Evolutionary conservation across 192 early-diverging fungal species (phyloP).

Genomic region (Globomyces pollinis-pini): DNA sequence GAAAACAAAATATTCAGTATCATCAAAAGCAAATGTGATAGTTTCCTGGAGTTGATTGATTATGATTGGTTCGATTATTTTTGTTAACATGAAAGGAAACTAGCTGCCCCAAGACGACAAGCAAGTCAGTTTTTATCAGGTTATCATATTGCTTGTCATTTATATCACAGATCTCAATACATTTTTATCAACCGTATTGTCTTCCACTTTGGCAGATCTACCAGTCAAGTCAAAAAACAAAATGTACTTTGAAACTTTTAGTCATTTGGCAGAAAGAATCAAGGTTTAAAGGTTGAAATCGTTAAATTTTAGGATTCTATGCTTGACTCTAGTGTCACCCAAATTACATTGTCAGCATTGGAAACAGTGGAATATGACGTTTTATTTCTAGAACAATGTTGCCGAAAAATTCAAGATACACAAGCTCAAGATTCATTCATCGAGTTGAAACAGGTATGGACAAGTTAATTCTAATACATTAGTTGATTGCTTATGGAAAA

Average conservation of each 20-base stretch:
- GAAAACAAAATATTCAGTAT: conserved; percentile 77
- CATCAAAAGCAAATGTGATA: conserved; percentile 73
- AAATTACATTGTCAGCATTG: conserved; percentile 51
- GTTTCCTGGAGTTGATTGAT: conserved; percentile 70
- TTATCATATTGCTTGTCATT: no score
- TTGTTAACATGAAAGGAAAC: no score
- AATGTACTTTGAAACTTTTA: conserved; percentile 68
- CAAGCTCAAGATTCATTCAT: conserved; percentile 58
- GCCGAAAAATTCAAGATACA: conserved; percentile 53
- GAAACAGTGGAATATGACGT: conserved; percentile 58
- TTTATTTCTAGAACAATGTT: conserved; percentile 65
- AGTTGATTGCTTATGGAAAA: conserved; percentile 58
- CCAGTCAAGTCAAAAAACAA: conserved; percentile 54
- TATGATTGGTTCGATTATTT: no score
- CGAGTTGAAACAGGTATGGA: conserved; percentile 63
- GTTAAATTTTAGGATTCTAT: conserved; percentile 41
- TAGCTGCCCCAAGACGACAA: background rate
- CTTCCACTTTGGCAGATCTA: conserved; percentile 59
- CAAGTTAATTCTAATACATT: background rate
- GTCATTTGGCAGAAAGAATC: conserved; percentile 56
- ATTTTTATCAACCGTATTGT: conserved; percentile 59
- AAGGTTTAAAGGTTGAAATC: conserved; percentile 55
- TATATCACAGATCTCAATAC: conserved; percentile 65
- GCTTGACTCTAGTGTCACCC: conserved; percentile 48
- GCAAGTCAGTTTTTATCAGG: conserved; percentile 70